phyloP scores from a whole-genome alignment of 2,329 filamentous ascomycete genomes.

The Sarocladiaceae sp. region DNA sequence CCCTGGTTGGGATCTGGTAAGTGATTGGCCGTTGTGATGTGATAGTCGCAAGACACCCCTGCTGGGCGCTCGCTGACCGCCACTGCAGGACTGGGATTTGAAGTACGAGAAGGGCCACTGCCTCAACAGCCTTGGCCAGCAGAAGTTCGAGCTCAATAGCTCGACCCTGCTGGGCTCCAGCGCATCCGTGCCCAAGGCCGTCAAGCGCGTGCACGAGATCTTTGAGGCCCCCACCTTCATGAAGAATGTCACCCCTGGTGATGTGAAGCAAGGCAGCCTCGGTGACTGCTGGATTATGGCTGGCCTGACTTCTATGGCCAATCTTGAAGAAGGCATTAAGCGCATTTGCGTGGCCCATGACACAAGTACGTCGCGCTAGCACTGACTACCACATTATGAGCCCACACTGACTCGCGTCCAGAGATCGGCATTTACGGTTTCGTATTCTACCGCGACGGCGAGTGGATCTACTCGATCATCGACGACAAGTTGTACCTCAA shows the following conservation, averaged over 20 bases:
- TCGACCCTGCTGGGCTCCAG: constrained; percentile 41
- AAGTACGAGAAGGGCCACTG: constrained; percentile 58
- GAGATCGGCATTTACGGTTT: constrained; percentile 82
- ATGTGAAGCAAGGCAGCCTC: constrained; percentile 72
- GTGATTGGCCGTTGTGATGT: constrained; percentile 16
- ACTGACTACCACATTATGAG: too few relatives aligned
- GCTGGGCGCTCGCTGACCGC: constrained; percentile 14
- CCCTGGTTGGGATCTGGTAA: constrained; percentile 54
- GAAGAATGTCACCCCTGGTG: constrained; percentile 61
- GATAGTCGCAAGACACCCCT: constrained; percentile 6
- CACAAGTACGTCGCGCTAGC: constrained; percentile 48
- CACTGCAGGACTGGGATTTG: constrained; percentile 57
- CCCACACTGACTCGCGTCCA: constrained; percentile 15
- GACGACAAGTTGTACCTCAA: constrained; percentile 87
- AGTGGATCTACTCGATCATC: constrained; percentile 89
- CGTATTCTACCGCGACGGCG: constrained; percentile 81
- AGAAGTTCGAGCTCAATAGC: constrained; percentile 47
- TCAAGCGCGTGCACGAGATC: constrained; percentile 71
- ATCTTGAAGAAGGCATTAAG: constrained; percentile 66
- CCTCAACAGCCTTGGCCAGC: constrained; percentile 47
- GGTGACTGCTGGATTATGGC: constrained; percentile 86
- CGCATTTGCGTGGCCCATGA: constrained; percentile 73
- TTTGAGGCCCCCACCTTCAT: constrained; percentile 70
- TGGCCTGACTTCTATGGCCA: constrained; percentile 70
- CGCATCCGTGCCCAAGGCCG: constrained; percentile 61